phyloP scores from a whole-genome alignment of 2,329 filamentous ascomycete species.

The Colletotrichum abscissum region DNA sequence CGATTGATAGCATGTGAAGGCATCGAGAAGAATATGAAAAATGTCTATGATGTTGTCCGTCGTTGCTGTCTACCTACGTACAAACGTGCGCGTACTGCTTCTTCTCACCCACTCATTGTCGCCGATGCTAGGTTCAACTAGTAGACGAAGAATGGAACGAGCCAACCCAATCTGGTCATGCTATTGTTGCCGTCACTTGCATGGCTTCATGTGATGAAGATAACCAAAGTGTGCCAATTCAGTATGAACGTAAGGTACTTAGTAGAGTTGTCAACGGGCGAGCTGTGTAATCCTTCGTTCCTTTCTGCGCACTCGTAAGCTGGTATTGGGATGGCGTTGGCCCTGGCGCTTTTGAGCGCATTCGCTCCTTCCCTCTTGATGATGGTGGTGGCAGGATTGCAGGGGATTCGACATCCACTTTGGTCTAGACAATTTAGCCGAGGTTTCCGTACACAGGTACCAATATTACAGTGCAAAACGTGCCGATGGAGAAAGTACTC shows the following conservation, averaged over 20 bases:
- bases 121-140: neutral
- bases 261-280: neutral
- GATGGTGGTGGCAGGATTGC: neutral
- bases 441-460: neutral
- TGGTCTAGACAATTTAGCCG: neutral
- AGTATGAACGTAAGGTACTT: too few relatives aligned
- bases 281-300: neutral
- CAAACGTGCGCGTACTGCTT: too few relatives aligned
- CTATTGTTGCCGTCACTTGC: neutral
- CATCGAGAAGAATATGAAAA: neutral
- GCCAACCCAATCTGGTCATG: neutral
- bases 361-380: slow-evolving; percentile 1
- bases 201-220: neutral
- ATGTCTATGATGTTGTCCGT: neutral
- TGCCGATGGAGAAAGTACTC: neutral
- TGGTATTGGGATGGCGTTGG: neutral
- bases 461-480: neutral
- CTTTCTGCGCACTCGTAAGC: neutral
- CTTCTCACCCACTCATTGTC: neutral
- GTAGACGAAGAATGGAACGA: neutral
- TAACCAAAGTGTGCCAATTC: too few relatives aligned
- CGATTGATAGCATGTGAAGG: neutral
- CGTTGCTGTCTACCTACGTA: neutral
- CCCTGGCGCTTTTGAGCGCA: neutral
- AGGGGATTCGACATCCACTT: neutral